Evolutionary conservation across 164 flowering plant genomes (phyloP).

Genomic region (Warburgia ugandensis): DNA sequence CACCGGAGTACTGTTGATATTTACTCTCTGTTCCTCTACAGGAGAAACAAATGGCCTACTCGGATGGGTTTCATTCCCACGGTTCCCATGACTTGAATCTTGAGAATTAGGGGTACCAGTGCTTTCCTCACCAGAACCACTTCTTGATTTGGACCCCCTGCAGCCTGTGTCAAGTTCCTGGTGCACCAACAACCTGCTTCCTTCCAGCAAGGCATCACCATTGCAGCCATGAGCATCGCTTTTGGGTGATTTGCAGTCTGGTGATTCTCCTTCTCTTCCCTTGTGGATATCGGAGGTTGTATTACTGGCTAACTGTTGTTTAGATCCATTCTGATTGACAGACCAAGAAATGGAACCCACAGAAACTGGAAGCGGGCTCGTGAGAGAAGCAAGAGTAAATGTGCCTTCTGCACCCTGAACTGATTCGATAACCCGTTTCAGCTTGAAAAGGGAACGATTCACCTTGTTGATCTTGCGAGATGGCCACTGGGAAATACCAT

Average conservation of each 20-base stretch:
- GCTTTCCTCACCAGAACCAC: conserved; percentile 68
- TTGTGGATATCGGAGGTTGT: conserved; percentile 27
- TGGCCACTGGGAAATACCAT: conserved; percentile 96
- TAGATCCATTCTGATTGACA: conserved; percentile 31
- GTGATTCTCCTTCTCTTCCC: conserved; percentile 21
- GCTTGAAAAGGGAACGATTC: conserved; percentile 82
- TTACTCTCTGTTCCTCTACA: conserved; percentile 19
- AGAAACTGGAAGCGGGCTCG: conserved; percentile 53
- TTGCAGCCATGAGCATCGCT: conserved; percentile 20
- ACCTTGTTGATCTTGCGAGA: conserved; percentile 97
- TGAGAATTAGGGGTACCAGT: conserved; percentile 67
- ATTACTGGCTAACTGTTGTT: conserved; percentile 25
- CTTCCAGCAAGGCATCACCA: conserved; percentile 17
- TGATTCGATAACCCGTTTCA: conserved; percentile 86
- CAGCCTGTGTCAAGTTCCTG: conserved; percentile 24
- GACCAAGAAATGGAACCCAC: conserved; percentile 61
- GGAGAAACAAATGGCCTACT: conserved; percentile 28
- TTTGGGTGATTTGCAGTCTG: conserved; percentile 21
- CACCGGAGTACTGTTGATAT: conserved; percentile 16
- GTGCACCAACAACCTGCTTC: conserved; percentile 16
- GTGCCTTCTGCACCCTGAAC: conserved; percentile 81
- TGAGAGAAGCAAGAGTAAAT: conserved; percentile 46
- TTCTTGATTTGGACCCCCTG: conserved; percentile 35
- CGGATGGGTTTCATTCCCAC: conserved; percentile 27
- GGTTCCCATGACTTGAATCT: conserved; percentile 71